Evolutionary conservation across 1,139 yeast species (phyloP).

Genomic region (Taphrina communis): DNA sequence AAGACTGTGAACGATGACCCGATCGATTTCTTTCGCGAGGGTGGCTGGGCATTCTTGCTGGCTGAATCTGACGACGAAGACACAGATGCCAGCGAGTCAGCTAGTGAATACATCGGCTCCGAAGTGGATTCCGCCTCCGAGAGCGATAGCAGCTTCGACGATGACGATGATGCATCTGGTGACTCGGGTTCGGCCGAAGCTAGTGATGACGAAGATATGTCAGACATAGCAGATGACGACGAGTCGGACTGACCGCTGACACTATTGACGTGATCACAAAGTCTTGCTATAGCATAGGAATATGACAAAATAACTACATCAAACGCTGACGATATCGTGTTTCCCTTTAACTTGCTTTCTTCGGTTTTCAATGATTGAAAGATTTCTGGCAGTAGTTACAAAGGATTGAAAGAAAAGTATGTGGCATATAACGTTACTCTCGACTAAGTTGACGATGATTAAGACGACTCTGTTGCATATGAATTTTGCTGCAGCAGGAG

Average conservation of each 20-base stretch:
- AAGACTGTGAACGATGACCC: conserved; percentile 92
- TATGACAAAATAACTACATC: no score
- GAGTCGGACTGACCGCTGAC: conserved; percentile 22
- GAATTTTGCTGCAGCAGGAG: no score
- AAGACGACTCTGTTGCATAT: no score
- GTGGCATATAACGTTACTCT: no score
- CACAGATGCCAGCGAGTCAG: conserved; percentile 57
- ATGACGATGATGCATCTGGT: conserved; percentile 54
- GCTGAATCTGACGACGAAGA: conserved; percentile 63
- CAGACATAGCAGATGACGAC: conserved; percentile 37
- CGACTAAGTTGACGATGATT: no score
- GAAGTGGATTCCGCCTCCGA: conserved; percentile 67
- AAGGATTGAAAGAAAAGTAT: no score
- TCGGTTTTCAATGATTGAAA: no score
- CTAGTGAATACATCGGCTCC: conserved; percentile 54
- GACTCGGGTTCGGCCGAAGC: conserved; percentile 46
- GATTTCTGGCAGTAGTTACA: no score
- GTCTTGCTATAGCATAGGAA: no score
- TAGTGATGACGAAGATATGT: conserved; percentile 33
- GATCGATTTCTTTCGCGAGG: conserved; percentile 85
- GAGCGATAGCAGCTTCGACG: conserved; percentile 75
- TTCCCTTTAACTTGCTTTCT: no score
- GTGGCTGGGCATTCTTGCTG: conserved; percentile 91
- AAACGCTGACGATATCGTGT: no score
- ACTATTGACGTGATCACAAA: not conserved